Conservation (phyloP, 352 stramenopile species). For the Pythium brachiatum region DNA sequence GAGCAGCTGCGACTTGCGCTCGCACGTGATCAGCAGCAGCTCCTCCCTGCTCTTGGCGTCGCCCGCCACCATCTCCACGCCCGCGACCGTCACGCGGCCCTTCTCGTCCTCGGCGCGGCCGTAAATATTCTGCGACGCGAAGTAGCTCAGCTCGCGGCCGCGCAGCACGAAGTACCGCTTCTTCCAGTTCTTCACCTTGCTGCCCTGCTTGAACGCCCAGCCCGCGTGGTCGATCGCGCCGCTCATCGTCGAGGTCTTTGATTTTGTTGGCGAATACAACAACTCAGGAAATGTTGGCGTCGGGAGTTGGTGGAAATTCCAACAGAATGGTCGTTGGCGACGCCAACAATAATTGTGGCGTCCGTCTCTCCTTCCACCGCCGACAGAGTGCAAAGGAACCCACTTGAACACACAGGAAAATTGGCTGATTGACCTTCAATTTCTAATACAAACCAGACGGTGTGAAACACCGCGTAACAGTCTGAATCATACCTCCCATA, state of each 20-base stretch:
- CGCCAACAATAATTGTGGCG: no score
- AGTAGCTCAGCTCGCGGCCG: conserved; percentile 59
- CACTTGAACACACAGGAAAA: no score
- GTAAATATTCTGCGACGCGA: conserved; percentile 36
- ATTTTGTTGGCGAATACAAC: no score
- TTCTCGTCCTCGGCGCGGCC: conserved; percentile 54
- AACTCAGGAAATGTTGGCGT: no score
- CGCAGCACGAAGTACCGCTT: conserved; percentile 67
- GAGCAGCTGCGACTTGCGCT: conserved; percentile 48
- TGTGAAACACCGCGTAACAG: no score
- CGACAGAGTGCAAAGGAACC: no score
- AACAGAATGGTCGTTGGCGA: no score
- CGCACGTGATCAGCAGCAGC: conserved; percentile 56
- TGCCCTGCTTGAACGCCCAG: conserved; percentile 73
- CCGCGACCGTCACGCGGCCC: conserved; percentile 49
- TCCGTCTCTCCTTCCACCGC: no score
- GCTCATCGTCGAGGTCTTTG: not conserved
- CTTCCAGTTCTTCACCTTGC: conserved; percentile 71
- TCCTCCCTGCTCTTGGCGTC: conserved; percentile 35
- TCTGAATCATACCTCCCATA: no score
- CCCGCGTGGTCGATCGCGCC: conserved; percentile 34
- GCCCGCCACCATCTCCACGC: conserved; percentile 43
- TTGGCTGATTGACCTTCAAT: no score
- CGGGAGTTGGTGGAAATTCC: no score
- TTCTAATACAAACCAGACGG: no score